Evolutionary conservation across 2,329 filamentous ascomycete species (phyloP).

Genomic region (Aureobasidium sp.): DNA sequence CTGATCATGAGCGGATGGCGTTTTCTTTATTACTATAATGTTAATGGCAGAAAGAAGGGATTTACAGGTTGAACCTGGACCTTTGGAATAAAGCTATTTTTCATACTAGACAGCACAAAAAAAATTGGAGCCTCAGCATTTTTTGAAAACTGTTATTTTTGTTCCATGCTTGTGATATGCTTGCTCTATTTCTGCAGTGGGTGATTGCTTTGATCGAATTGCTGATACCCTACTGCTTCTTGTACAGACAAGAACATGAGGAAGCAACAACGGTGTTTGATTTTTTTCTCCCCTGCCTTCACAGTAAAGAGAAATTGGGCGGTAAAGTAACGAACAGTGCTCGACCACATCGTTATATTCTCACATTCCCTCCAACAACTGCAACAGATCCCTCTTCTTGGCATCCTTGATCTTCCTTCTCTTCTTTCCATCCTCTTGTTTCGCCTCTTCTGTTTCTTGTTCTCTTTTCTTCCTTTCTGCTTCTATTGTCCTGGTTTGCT

Average conservation of each 20-base stretch:
- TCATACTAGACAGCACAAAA: constrained; percentile 1
- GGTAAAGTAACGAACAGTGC: too few relatives aligned
- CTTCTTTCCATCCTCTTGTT: neutral
- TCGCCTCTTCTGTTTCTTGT: neutral
- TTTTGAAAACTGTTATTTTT: neutral
- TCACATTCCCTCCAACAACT: neutral
- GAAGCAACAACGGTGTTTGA: neutral
- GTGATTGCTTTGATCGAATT: too few relatives aligned
- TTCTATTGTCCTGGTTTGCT: neutral
- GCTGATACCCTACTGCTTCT: neutral
- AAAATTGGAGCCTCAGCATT: neutral
- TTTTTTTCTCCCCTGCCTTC: neutral
- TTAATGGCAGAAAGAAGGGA: neutral
- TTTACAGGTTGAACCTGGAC: neutral
- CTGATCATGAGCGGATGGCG: constrained; percentile 7
- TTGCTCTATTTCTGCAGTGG: neutral
- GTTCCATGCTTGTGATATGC: neutral
- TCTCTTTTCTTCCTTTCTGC: neutral
- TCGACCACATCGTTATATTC: too few relatives aligned
- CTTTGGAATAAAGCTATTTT: neutral
- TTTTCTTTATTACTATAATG: constrained; percentile 1
- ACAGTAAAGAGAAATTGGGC: neutral
- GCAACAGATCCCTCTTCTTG: neutral
- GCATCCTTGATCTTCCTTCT: constrained; percentile 3
- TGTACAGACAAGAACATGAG: neutral